phyloP scores from a whole-genome alignment of 108 stramenopile species.

The Skeletonema marinoi region DNA sequence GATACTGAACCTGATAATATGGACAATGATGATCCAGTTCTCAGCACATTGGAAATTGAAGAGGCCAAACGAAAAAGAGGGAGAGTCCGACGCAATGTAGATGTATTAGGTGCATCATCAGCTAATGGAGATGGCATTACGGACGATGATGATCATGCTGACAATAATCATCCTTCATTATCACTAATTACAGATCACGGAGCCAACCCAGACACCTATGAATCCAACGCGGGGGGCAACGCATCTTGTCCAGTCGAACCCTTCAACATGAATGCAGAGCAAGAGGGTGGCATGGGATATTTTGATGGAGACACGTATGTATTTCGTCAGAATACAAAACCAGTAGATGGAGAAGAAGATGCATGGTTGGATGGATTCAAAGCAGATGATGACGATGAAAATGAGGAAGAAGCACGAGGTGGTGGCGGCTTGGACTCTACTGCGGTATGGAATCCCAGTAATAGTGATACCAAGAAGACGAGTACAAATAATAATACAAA shows the following conservation, averaged over 20 bases:
- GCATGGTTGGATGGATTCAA: conserved; percentile 77
- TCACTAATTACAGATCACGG: conserved; percentile 38
- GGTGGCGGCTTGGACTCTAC: conserved; percentile 34
- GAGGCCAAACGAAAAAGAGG: conserved; percentile 35
- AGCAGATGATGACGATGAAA: conserved; percentile 28
- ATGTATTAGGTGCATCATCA: not conserved
- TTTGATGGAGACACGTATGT: conserved; percentile 89
- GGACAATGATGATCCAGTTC: conserved; percentile 8
- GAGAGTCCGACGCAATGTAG: conserved; percentile 28
- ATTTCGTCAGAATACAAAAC: conserved; percentile 55
- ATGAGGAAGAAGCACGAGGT: conserved; percentile 8
- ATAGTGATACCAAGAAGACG: not conserved
- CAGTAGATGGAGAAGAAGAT: conserved; percentile 68
- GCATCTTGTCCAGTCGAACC: conserved; percentile 71
- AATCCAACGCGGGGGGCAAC: conserved; percentile 45
- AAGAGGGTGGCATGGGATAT: conserved; percentile 78
- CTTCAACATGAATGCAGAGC: conserved; percentile 83
- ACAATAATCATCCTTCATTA: conserved; percentile 1
- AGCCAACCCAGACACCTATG: conserved; percentile 38
- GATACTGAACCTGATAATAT: conserved; percentile 11
- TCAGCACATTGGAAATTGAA: conserved; percentile 23
- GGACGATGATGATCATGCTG: not conserved
- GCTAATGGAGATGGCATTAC: not conserved
- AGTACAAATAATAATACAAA: conserved; percentile 1
- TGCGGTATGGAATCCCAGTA: conserved; percentile 30